These are phyloP conservation scores for Fragilariopsis cylindrus DNA, from an alignment of 108 stramenopile species.

Conservation along the genomic window DNA sequence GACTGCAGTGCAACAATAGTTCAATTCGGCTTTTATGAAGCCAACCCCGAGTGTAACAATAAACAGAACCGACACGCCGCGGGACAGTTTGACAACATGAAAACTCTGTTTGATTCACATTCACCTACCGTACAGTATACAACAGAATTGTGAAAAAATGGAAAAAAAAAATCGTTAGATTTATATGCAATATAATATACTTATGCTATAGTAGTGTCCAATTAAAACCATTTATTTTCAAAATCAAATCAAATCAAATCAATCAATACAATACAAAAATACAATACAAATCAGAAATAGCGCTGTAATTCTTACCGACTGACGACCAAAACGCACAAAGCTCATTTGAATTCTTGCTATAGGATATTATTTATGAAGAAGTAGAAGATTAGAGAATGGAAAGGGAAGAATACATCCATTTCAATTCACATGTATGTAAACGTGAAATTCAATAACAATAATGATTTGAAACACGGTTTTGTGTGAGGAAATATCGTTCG, in stretches of 20 bases:
- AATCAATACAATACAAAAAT: not conserved
- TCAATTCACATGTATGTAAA: too few species aligned
- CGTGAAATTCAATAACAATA: too few species aligned
- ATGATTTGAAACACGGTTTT: too few species aligned
- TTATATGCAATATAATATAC: too few species aligned
- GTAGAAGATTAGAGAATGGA: too few species aligned
- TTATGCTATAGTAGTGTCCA: too few species aligned
- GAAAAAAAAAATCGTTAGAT: not conserved
- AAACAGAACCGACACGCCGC: slow-evolving; percentile 83
- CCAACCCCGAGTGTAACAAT: slow-evolving; percentile 39
- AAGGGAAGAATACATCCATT: too few species aligned
- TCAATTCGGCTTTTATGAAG: not conserved
- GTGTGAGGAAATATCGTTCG: not conserved
- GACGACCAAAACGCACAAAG: slow-evolving; percentile 77
- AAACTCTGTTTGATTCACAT: slow-evolving; percentile 70
- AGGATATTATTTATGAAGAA: too few species aligned
- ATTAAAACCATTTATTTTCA: too few species aligned
- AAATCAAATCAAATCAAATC: not conserved
- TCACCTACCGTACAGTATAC: slow-evolving; percentile 30
- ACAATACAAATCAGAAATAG: not conserved
- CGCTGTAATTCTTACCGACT: slow-evolving; percentile 34
- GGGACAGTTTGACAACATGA: slow-evolving; percentile 78
- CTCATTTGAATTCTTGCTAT: slow-evolving; percentile 57
- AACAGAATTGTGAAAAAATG: too few species aligned
- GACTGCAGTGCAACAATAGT: too few species aligned